These are phyloP conservation scores for Daldinia grandis DNA, from an alignment of 495 filamentous ascomycete genomes.

Conservation along the genomic window DNA sequence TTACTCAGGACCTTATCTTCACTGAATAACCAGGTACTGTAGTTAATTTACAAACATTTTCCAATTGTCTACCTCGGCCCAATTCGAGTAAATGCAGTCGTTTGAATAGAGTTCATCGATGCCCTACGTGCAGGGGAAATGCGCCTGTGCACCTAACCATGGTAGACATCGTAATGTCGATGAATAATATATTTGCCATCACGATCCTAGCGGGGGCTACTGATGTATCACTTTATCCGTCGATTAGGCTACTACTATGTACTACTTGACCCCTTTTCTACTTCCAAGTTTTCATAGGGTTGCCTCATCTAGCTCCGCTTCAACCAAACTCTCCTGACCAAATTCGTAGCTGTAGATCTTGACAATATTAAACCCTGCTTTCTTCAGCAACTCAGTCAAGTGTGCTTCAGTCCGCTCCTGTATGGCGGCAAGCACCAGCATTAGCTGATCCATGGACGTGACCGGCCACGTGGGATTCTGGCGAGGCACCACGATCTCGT, in stretches of 20 bases:
- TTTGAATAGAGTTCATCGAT: background rate
- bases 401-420: constrained; percentile 44
- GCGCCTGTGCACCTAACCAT: background rate
- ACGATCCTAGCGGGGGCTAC: too few relatives aligned
- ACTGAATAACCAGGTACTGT: background rate
- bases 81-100: background rate
- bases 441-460: constrained; percentile 54
- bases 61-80: background rate
- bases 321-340: background rate
- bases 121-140: background rate
- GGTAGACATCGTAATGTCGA: background rate
- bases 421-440: constrained; percentile 50
- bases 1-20: background rate
- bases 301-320: background rate
- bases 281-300: too few relatives aligned
- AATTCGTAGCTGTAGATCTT: background rate
- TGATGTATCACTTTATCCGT: background rate
- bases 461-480: constrained; percentile 49
- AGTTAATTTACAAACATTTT: background rate
- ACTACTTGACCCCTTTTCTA: background rate
- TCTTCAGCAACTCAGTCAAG: background rate
- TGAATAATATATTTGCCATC: background rate
- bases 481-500: constrained; percentile 62
- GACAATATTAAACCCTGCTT: background rate
- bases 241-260: background rate